phyloP scores from a whole-genome alignment of 495 filamentous ascomycete genomes.

The Aspergillus carlsbadensis region DNA sequence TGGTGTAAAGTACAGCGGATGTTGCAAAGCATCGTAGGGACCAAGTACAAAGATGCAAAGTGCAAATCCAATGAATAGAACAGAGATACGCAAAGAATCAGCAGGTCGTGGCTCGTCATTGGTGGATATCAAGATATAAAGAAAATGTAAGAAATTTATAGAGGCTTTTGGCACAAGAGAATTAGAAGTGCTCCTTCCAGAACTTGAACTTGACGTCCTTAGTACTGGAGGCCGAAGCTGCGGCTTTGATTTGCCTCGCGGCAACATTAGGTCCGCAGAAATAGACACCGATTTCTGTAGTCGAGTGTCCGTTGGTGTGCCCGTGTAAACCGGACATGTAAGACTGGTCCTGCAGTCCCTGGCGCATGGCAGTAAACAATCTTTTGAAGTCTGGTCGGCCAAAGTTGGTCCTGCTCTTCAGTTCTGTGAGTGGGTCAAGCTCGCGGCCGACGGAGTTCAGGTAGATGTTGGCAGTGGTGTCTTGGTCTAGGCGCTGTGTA shows the following conservation, averaged over 20 bases:
- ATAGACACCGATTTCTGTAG: conserved; percentile 92
- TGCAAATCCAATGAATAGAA: conserved; percentile 6
- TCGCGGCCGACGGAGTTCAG: conserved; percentile 87
- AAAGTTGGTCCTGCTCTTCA: conserved; percentile 89
- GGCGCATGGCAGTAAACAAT: conserved; percentile 80
- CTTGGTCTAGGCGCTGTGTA: conserved; percentile 85
- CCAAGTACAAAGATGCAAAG: conserved; percentile 16
- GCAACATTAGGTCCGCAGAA: conserved; percentile 88
- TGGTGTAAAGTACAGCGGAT: conserved; percentile 12
- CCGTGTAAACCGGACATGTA: conserved; percentile 79
- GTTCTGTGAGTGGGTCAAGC: conserved; percentile 87
- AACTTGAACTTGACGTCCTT: conserved; percentile 90
- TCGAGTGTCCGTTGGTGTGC: conserved; percentile 58
- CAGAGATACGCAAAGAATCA: neutral
- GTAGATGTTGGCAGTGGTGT: conserved; percentile 94
- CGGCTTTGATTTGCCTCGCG: conserved; percentile 81
- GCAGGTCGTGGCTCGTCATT: conserved; percentile 19
- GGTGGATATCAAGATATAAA: neutral
- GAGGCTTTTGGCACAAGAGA: neutral
- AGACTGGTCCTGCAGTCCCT: conserved; percentile 78
- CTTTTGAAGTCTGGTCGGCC: conserved; percentile 87
- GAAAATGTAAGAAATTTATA: neutral
- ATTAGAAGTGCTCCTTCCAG: conserved; percentile 92
- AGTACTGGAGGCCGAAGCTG: conserved; percentile 66
- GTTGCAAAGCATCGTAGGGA: conserved; percentile 15